Conservation (phyloP, 305 asterid species). For the Plantago coronopus region DNA sequence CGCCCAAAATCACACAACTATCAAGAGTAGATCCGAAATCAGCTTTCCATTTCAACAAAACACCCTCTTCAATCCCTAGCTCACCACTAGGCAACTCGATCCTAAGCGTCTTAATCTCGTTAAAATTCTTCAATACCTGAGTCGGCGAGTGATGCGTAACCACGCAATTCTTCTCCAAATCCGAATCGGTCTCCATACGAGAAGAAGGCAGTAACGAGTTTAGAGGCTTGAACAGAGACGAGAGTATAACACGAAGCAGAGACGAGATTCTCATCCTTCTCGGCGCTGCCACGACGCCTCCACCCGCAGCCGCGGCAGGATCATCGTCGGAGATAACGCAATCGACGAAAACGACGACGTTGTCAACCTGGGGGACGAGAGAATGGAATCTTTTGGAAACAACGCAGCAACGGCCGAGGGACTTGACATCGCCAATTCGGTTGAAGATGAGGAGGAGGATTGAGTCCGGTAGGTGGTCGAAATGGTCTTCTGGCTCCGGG, state of each 20-base stretch:
- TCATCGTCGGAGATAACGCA: slow-evolving; percentile 93
- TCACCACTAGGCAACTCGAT: slow-evolving; percentile 92
- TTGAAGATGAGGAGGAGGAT: slow-evolving; percentile 68
- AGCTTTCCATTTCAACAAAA: slow-evolving; percentile 86
- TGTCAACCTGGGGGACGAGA: slow-evolving; percentile 77
- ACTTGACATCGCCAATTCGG: slow-evolving; percentile 80
- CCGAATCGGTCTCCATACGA: slow-evolving; percentile 38
- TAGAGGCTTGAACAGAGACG: slow-evolving; percentile 57
- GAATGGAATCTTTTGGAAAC: slow-evolving; percentile 73
- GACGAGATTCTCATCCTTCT: slow-evolving; percentile 48
- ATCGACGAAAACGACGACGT: slow-evolving; percentile 78
- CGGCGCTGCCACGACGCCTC: slow-evolving; percentile 30
- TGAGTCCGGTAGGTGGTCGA: slow-evolving; percentile 76
- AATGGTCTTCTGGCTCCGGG: slow-evolving; percentile 66
- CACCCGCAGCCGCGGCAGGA: slow-evolving; percentile 23
- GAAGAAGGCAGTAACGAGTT: slow-evolving; percentile 37
- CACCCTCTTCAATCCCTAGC: slow-evolving; percentile 78
- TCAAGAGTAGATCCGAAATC: slow-evolving; percentile 88
- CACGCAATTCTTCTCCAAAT: slow-evolving; percentile 44
- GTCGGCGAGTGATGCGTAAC: slow-evolving; percentile 92
- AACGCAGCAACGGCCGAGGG: slow-evolving; percentile 75
- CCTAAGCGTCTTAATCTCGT: slow-evolving; percentile 65
- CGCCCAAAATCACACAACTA: slow-evolving; percentile 83
- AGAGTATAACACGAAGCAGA: slow-evolving; percentile 50
- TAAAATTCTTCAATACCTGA: slow-evolving; percentile 74